These are phyloP conservation scores for Acaromyces ingoldii DNA, from an alignment of 1,284 basidiomycete genomes.

Conservation along the genomic window DNA sequence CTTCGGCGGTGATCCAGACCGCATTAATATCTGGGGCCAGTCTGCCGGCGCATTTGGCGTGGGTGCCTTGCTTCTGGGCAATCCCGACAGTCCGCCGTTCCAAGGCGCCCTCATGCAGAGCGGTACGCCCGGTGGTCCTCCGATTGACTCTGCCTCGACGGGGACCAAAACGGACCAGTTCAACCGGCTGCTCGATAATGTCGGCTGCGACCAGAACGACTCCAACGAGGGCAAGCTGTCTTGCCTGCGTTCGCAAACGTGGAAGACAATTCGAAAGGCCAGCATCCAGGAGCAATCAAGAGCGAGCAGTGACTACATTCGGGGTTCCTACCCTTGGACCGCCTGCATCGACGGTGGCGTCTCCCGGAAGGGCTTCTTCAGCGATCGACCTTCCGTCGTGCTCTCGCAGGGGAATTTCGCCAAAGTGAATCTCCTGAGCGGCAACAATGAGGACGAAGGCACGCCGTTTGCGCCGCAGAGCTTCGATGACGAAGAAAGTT, in stretches of 20 bases:
- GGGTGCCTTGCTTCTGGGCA: constrained; percentile 3
- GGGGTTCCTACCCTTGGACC: constrained; percentile 13
- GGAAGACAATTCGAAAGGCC: too few species aligned
- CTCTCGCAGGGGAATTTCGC: constrained; percentile 8
- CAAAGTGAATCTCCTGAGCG: constrained; percentile 8
- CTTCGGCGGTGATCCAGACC: constrained; percentile 13
- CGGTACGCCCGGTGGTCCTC: constrained; percentile 9
- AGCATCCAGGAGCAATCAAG: not conserved
- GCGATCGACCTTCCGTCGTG: not conserved
- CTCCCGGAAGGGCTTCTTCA: constrained; percentile 10
- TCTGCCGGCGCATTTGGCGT: constrained; percentile 13
- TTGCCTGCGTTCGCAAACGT: too few species aligned
- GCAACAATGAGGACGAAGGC: constrained; percentile 14
- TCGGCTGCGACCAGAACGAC: too few species aligned
- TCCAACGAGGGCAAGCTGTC: too few species aligned
- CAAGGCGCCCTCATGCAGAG: constrained; percentile 10
- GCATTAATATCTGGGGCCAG: constrained; percentile 15
- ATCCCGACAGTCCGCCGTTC: constrained; percentile 5
- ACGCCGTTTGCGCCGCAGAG: constrained; percentile 12
- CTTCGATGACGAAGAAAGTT: not conserved
- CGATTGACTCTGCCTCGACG: not conserved
- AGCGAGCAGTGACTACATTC: not conserved
- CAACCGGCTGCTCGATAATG: constrained; percentile 27
- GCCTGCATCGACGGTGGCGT: constrained; percentile 11
- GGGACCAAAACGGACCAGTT: constrained; percentile 22